Conservation (phyloP, 495 filamentous ascomycete species). For the Neurospora discreta region DNA sequence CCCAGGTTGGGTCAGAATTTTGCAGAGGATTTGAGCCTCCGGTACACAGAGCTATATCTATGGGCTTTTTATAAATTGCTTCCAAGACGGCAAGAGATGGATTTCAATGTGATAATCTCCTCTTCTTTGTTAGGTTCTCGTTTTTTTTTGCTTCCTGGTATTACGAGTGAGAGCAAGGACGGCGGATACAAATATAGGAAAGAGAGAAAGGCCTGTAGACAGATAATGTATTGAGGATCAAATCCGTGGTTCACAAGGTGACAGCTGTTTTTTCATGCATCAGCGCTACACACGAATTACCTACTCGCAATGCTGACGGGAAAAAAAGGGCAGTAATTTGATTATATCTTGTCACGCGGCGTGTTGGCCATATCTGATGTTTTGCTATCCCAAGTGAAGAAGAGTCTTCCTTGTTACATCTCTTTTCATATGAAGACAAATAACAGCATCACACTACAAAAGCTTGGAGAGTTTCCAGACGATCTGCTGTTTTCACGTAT, state of each 20-base stretch:
- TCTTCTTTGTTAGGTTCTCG: background rate
- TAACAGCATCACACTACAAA: background rate
- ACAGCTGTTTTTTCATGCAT: too few relatives aligned
- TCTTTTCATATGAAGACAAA: background rate
- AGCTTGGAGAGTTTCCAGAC: background rate
- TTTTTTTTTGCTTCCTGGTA: background rate
- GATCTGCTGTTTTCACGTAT: background rate
- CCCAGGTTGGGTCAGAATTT: too few relatives aligned
- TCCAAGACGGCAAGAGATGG: background rate
- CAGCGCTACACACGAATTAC: background rate
- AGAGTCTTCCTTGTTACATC: background rate
- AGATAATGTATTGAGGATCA: background rate
- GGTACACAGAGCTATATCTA: background rate
- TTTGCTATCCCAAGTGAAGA: background rate
- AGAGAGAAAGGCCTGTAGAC: background rate
- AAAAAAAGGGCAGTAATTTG: background rate
- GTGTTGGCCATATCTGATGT: background rate
- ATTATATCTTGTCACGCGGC: background rate
- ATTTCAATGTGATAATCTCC: accelerated
- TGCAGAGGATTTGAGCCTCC: too few relatives aligned
- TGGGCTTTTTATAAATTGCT: background rate
- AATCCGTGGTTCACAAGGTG: too few relatives aligned
- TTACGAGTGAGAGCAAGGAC: background rate
- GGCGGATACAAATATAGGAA: background rate
- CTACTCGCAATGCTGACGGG: background rate